Base-by-base conservation (phyloP, 2,329 filamentous ascomycete genomes). In the Nectriaceae sp. region DNA sequence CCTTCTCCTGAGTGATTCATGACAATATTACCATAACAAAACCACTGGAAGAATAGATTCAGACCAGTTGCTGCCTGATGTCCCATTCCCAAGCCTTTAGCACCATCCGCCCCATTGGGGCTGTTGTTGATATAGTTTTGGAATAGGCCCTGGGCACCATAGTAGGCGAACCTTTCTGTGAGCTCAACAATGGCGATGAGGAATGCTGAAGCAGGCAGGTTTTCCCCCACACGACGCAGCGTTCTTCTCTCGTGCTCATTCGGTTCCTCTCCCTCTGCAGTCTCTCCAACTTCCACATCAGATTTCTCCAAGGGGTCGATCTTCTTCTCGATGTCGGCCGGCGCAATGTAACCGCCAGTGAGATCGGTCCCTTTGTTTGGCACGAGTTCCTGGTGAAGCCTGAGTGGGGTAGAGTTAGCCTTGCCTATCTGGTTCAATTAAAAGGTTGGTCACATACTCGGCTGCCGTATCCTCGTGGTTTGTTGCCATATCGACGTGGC, bases 81-180 rank as follows among this genome's bases (percentile, higher is more conserved):
- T 5, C 80, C 80, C 56, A 80, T 65, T 3, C 77, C 78, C 11
- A 85, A 66, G 36, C 79, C 81, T 60, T 76, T 77, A 3, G 79
- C 71, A 13, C 67, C 66, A 46, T 68, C 64, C 2, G 56, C 38
- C 0, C 71, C 71, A 4, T 68, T 55, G 8, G 60, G 49, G 44
- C 61, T 55, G 49, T 71, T 60, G 54, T 49, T 67, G 55, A 81
- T 71, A 61, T 82, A 83, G 63, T 82, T 82, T 55, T 81, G 78
- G 64, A 81, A 80, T 31, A 79, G 62, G 47, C 78, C 78, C 41
- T 73, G 73, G 47, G 77, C 71, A 53, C 77, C 77, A 52, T 81
- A 82, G 70, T 77, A 82, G 48, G 79, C 77, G 69, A 84, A 83
- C 45, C 81, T 77, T 63, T 84, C 80, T 2, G 66, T 70, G 35